Conservation (phyloP, 345 rosid species). For the Syzygium aromaticum region DNA sequence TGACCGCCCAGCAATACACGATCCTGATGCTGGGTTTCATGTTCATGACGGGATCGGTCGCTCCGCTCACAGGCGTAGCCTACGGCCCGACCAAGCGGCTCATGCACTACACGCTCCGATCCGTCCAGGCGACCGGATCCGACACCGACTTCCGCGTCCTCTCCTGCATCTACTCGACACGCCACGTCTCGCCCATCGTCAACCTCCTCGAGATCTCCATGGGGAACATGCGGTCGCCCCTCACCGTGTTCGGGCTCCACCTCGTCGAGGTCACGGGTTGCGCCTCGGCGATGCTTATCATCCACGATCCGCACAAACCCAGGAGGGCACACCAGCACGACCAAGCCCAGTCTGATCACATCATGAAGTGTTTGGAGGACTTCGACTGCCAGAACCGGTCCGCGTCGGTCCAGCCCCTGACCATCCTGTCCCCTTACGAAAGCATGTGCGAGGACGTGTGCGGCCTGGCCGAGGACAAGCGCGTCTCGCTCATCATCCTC, state of each 20-base stretch:
- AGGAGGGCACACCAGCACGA: background rate
- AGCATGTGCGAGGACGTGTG: conserved; percentile 64
- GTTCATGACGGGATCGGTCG: conserved; percentile 3
- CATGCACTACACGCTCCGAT: conserved; percentile 19
- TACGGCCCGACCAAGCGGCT: conserved; percentile 23
- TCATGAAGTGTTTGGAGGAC: conserved; percentile 27
- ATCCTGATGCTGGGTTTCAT: conserved; percentile 36
- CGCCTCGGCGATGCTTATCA: conserved; percentile 38
- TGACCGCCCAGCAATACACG: conserved; percentile 27
- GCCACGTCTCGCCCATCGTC: conserved; percentile 31
- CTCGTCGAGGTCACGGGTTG: conserved; percentile 56
- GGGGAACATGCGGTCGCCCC: conserved; percentile 45
- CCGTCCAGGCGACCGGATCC: conserved; percentile 28
- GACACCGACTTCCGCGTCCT: conserved; percentile 41
- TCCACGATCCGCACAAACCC: conserved; percentile 21
- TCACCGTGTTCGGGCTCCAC: conserved; percentile 38
- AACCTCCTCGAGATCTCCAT: conserved; percentile 43
- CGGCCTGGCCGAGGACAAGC: conserved; percentile 51
- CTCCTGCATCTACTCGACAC: conserved; percentile 34
- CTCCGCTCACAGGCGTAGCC: conserved; percentile 21
- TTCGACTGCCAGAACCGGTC: conserved; percentile 15
- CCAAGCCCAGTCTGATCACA: conserved; percentile 33
- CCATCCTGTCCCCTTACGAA: conserved; percentile 44
- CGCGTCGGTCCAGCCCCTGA: conserved; percentile 28
- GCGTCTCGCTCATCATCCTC: conserved; percentile 34